Percentiles rank a stretch among this genome's conserved stretches.
phyloP scores from a whole-genome alignment of 176 grass and related monocot species.

The Poa annua region DNA sequence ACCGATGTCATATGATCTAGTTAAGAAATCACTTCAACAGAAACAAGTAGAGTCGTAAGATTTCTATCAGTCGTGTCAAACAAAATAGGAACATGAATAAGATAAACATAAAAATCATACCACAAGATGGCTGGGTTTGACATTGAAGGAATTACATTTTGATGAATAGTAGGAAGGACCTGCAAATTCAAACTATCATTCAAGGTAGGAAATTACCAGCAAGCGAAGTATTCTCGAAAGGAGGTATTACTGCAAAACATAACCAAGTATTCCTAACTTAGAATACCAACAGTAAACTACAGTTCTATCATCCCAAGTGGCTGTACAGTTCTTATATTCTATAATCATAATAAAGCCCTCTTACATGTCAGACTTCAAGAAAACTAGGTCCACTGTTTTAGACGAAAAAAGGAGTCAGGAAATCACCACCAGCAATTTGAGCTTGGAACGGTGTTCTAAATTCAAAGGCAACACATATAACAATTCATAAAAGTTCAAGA shows the following conservation, averaged over 20 bases:
- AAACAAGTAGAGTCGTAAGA: slow-evolving; percentile 15
- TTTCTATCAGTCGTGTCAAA: slow-evolving; percentile 27
- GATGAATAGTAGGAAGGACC: slow-evolving; percentile 92
- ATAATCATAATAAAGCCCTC: neutral
- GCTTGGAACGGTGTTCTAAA: slow-evolving; percentile 18
- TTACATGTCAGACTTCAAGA: neutral
- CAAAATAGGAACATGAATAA: slow-evolving; percentile 18
- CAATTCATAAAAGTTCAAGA: slow-evolving; percentile 19
- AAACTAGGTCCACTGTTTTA: neutral
- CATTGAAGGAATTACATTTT: slow-evolving; percentile 87
- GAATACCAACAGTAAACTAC: neutral
- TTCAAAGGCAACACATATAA: slow-evolving; percentile 25
- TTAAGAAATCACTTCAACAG: slow-evolving; percentile 92
- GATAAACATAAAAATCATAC: slow-evolving; percentile 48
- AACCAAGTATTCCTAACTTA: neutral
- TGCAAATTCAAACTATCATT: slow-evolving; percentile 41
- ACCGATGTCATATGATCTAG: slow-evolving; percentile 96
- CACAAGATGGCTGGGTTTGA: slow-evolving; percentile 90
- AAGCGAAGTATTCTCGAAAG: neutral
- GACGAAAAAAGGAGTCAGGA: neutral
- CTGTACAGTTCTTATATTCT: neutral
- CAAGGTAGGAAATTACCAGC: slow-evolving; percentile 23
- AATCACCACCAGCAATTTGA: neutral
- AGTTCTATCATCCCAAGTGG: slow-evolving; percentile 18
- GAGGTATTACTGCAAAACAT: neutral